Evolutionary conservation across 2,329 filamentous ascomycete species (phyloP).

Genomic region (Plectosphaerella plurivora): DNA sequence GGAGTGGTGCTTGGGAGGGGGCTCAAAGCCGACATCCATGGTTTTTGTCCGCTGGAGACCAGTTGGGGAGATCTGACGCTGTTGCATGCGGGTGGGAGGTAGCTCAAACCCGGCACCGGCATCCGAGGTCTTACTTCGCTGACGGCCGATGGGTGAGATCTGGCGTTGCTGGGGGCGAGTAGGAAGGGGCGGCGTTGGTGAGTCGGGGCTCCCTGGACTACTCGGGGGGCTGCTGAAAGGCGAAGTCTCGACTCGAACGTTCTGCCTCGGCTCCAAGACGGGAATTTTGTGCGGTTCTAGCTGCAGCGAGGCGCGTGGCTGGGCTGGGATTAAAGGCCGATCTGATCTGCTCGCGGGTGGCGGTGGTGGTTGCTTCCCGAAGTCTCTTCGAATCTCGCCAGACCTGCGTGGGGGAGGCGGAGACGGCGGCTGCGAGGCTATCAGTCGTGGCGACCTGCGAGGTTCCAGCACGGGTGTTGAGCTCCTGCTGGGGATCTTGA

Average conservation of each 20-base stretch:
- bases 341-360: constrained; percentile 78
- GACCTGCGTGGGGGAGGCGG: constrained; percentile 61
- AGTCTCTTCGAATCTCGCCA: constrained; percentile 50
- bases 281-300: constrained; percentile 9
- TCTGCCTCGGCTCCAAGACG: constrained; percentile 24
- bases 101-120: constrained; percentile 37
- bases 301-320: constrained; percentile 18
- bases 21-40: constrained; percentile 37
- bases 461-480: constrained; percentile 47
- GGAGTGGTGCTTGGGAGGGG: constrained; percentile 48
- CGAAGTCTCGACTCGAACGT: constrained; percentile 51
- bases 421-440: constrained; percentile 51
- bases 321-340: constrained; percentile 45
- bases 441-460: constrained; percentile 41
- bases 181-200: constrained; percentile 46
- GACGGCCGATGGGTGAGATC: constrained; percentile 16
- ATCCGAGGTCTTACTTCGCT: constrained; percentile 26
- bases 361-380: constrained; percentile 43
- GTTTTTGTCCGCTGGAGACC: constrained; percentile 24
- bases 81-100: constrained; percentile 28
- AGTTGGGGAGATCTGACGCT: constrained; percentile 13
- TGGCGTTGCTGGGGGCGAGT: constrained; percentile 30
- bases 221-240: constrained; percentile 85
- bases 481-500: constrained; percentile 52
- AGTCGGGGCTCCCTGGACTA: constrained; percentile 58